phyloP scores from a whole-genome alignment of 306 rosid species.

The Cucumis cinereus region DNA sequence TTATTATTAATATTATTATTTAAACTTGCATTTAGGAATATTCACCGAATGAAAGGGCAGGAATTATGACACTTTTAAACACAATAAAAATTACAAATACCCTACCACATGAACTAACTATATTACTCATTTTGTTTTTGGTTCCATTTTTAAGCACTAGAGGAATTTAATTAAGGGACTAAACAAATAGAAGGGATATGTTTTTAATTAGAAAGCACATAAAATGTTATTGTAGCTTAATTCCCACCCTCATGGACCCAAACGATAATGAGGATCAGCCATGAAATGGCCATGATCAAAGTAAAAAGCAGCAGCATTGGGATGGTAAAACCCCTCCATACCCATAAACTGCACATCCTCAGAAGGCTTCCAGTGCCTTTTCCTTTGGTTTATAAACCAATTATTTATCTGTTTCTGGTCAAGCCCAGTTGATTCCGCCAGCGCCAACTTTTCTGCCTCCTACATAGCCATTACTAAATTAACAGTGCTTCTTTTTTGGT shows the following conservation, averaged over 20 bases:
- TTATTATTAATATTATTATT: not conserved
- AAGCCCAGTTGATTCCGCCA: constrained; percentile 92
- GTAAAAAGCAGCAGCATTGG: constrained; percentile 47
- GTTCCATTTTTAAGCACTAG: not conserved
- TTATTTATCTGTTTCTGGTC: constrained; percentile 30
- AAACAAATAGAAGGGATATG: not conserved
- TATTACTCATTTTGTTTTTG: not conserved
- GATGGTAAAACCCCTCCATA: constrained; percentile 87
- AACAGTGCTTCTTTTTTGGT: not conserved
- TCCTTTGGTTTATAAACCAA: constrained; percentile 98
- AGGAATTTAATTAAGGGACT: not conserved
- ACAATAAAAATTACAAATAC: not conserved
- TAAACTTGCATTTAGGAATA: not conserved
- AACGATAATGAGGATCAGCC: constrained; percentile 66
- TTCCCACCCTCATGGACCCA: constrained; percentile 33
- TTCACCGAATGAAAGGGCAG: not conserved
- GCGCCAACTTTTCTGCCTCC: constrained; percentile 93
- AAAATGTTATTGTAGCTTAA: not conserved
- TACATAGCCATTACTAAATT: not conserved
- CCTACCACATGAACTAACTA: not conserved
- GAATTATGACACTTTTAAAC: not conserved
- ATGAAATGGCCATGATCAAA: constrained; percentile 62
- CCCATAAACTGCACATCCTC: constrained; percentile 98
- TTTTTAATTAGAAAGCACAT: no score
- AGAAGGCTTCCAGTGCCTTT: constrained; percentile 97